Evolutionary conservation across 352 stramenopile species (phyloP), one percentile per base, ranked within the genome.

Genomic region (Pythium brachiatum): DNA sequence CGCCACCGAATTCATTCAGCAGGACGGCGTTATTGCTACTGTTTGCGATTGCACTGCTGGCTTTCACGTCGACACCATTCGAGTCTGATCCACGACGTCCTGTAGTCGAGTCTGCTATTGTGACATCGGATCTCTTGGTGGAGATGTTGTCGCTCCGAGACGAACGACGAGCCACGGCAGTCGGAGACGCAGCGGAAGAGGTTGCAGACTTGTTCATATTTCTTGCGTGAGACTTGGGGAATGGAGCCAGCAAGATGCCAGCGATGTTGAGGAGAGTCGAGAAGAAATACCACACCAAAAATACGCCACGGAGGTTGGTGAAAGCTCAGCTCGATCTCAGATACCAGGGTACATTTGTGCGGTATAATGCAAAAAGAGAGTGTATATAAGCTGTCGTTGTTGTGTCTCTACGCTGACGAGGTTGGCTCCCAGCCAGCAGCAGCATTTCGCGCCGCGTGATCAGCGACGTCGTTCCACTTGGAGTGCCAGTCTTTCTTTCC

Each of bases 401-500:
- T 26, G 16, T 38, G n/a, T 21, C 21, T 20, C 51, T 62, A 61
- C 6, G 57, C 46, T 11, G 29, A 57, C 23, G 57, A 46, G 27
- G 60, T 59, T 15, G 64, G 64, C 41, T 66, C 57, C 64, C 64
- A 71, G 21, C 64, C 64, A 32, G 64, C 64, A 0, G 64, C 64
- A n/a, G 64, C 64, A 51, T 72, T 68, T 32, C 75, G 68, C 9
- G 82, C 82, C 16, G 74, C 66, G 36, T 83, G 64, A 46, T 89
- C 82, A 6, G 74, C 82, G 18, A 84, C 75, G n/a, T 88, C 76
- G 57, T 90, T 91, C 79, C 82, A 91, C 57, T 79, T 85, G 12
- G 79, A 91, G 51, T 78, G 62, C 81, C 81, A 89, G 50, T 90
- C 77, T 11, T 68, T 67, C 27, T 78, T 75, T 20, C 75, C 66